phyloP scores from a whole-genome alignment of 176 grass and related monocot species.

The Triticum urartu region DNA sequence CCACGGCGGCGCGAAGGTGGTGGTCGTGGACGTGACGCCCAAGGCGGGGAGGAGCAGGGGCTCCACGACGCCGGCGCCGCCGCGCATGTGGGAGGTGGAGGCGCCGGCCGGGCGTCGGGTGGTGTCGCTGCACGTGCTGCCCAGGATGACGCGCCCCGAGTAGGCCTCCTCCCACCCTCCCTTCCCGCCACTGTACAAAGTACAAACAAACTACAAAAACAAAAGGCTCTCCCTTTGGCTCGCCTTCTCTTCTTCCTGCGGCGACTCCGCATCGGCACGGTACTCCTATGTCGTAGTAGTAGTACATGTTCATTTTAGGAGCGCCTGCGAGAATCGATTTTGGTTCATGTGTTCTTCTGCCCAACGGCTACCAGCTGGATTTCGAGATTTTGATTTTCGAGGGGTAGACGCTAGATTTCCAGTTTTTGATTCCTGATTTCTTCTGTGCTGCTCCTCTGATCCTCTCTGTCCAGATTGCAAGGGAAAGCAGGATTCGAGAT shows the following conservation, averaged over 20 bases:
- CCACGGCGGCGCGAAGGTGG: conserved; percentile 30
- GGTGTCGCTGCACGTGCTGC: conserved; percentile 69
- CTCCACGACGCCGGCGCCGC: neutral
- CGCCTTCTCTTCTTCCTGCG: neutral
- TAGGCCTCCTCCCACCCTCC: neutral
- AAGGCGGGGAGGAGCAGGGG: neutral
- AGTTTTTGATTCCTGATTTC: neutral
- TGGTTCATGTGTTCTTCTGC: neutral
- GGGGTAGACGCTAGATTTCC: neutral
- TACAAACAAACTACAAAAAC: neutral
- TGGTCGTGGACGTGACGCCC: conserved; percentile 50
- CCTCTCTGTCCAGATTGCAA: neutral
- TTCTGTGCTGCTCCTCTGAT: neutral
- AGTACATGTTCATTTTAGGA: neutral
- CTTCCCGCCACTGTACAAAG: neutral
- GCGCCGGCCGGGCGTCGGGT: conserved; percentile 65
- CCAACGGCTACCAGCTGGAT: neutral
- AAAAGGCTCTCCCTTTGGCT: neutral
- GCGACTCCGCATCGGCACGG: neutral
- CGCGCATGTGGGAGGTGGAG: conserved; percentile 56
- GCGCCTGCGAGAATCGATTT: neutral
- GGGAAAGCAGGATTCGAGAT: neutral
- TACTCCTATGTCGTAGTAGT: no score
- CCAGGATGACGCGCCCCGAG: conserved; percentile 55
- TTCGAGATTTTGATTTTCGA: neutral